These are phyloP conservation scores for Nymphaea colorata DNA, from an alignment of 164 flowering plant species.

Conservation along the genomic window DNA sequence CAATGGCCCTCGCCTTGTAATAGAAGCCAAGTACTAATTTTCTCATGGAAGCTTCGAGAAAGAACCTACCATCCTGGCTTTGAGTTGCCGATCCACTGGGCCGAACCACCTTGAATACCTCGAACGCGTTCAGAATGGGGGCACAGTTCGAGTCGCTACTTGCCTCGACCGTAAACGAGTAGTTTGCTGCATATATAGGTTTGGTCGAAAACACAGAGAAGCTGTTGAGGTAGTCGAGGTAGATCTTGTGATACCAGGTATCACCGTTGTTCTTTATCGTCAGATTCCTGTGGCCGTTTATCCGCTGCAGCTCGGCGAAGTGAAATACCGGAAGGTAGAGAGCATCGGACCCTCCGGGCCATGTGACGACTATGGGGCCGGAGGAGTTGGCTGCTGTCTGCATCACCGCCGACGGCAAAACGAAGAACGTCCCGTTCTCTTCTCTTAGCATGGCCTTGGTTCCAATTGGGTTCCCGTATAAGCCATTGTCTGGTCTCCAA, in stretches of 20 bases:
- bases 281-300: too few relatives aligned
- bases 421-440: neutral
- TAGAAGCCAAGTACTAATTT: too few relatives aligned
- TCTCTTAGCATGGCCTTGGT: neutral
- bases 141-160: neutral
- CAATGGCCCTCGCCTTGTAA: too few relatives aligned
- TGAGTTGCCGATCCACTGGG: neutral
- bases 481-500: conserved; percentile 1
- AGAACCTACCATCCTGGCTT: neutral
- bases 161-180: neutral
- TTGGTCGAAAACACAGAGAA: too few relatives aligned
- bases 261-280: too few relatives aligned
- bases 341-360: neutral
- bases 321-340: conserved; percentile 18
- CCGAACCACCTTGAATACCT: neutral
- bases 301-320: conserved; percentile 24
- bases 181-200: neutral
- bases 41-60: neutral
- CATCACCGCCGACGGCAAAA: conserved; percentile 18
- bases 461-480: neutral
- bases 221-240: too few relatives aligned
- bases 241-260: too few relatives aligned
- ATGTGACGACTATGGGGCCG: conserved; percentile 5
- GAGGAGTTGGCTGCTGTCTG: conserved; percentile 14
- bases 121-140: neutral